These are phyloP conservation scores for Pichia kudriavzevii DNA, from an alignment of 1,139 yeast genomes.

Conservation along the genomic window DNA sequence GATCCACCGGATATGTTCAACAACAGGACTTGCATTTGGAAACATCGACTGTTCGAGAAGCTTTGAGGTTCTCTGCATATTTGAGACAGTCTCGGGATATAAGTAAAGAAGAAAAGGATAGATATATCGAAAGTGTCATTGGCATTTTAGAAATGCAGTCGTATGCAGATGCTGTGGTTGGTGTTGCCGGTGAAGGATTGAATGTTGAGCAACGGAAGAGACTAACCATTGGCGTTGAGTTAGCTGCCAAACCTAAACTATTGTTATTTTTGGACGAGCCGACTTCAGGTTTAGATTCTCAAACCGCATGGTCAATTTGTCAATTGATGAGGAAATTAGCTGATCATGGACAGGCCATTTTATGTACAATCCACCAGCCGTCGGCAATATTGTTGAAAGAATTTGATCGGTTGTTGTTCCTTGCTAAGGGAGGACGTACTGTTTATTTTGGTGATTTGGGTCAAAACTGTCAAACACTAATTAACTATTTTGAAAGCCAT, in stretches of 20 bases:
- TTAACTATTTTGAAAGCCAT: slow-evolving; percentile 39
- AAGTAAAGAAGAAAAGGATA: slow-evolving; percentile 38
- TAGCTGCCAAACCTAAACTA: slow-evolving; percentile 43
- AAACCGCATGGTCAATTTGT: slow-evolving; percentile 44
- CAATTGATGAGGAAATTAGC: slow-evolving; percentile 37
- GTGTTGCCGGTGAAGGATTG: slow-evolving; percentile 43
- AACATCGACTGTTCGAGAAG: slow-evolving; percentile 43
- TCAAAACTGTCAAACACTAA: slow-evolving; percentile 35
- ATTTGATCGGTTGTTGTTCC: slow-evolving; percentile 37
- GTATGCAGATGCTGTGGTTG: slow-evolving; percentile 49
- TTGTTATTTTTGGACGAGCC: slow-evolving; percentile 45
- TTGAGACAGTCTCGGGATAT: slow-evolving; percentile 41
- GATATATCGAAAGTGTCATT: slow-evolving; percentile 43
- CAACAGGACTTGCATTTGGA: slow-evolving; percentile 49
- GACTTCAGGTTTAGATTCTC: slow-evolving; percentile 48
- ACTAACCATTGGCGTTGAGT: slow-evolving; percentile 38
- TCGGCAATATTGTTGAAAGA: slow-evolving; percentile 45
- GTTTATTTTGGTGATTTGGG: slow-evolving; percentile 57
- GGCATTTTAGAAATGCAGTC: slow-evolving; percentile 40
- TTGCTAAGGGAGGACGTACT: slow-evolving; percentile 45
- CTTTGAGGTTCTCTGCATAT: slow-evolving; percentile 44
- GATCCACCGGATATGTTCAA: slow-evolving; percentile 51
- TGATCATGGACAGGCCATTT: slow-evolving; percentile 41
- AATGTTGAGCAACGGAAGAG: slow-evolving; percentile 46
- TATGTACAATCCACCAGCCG: slow-evolving; percentile 53